phyloP scores from a whole-genome alignment of 2,329 filamentous ascomycete species.

The Alternaria atra region DNA sequence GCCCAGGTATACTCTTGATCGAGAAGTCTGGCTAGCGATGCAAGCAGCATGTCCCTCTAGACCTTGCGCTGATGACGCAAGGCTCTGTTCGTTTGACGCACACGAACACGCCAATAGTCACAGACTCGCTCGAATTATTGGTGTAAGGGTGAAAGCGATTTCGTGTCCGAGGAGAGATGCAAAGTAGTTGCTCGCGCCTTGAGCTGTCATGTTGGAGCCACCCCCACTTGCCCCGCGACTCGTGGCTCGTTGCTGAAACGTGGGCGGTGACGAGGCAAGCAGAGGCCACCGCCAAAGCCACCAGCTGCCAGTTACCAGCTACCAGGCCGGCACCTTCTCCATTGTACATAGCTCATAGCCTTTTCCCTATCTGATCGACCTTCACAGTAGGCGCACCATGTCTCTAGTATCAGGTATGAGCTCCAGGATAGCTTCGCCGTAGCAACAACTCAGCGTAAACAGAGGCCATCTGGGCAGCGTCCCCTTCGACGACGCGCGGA shows the following conservation, averaged over 20 bases:
- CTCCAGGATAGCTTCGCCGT: background rate
- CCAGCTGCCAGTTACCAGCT: slow-evolving; percentile 21
- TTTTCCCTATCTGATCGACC: background rate
- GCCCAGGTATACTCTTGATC: background rate
- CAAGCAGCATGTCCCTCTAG: background rate
- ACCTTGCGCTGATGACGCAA: background rate
- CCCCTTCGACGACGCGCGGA: slow-evolving; percentile 83
- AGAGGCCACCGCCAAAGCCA: slow-evolving; percentile 10
- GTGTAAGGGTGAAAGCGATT: too few species aligned
- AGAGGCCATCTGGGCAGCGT: slow-evolving; percentile 83
- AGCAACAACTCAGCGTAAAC: slow-evolving; percentile 16
- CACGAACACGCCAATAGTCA: background rate
- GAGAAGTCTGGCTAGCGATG: background rate
- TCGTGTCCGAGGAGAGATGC: too few species aligned
- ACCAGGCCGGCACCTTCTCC: slow-evolving; percentile 24
- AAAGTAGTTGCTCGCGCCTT: too few species aligned
- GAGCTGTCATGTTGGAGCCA: slow-evolving; percentile 3
- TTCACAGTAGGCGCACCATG: slow-evolving; percentile 9
- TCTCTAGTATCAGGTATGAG: slow-evolving; percentile 30
- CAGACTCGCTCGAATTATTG: background rate
- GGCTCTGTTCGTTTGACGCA: background rate
- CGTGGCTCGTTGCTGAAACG: slow-evolving; percentile 12
- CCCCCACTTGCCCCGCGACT: slow-evolving; percentile 20
- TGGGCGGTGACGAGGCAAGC: slow-evolving; percentile 19
- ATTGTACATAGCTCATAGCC: too few species aligned